phyloP scores from a whole-genome alignment of 257 asterid genomes.

The Nicotiana tabacum region DNA sequence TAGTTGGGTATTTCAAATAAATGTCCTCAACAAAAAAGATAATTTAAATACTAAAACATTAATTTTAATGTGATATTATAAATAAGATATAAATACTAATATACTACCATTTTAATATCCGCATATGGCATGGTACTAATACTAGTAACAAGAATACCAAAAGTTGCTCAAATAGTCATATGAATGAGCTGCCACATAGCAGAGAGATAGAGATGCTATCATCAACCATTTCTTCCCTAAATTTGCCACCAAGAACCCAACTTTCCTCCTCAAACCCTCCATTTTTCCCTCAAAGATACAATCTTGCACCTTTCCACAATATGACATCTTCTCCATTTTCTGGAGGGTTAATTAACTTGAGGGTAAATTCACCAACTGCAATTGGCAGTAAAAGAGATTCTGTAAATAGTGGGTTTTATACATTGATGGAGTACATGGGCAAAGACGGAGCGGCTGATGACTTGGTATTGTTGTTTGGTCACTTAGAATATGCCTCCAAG shows the following conservation, averaged over 20 bases:
- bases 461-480: constrained; percentile 54
- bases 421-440: constrained; percentile 67
- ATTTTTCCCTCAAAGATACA: constrained; percentile 22
- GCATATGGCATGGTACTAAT: too few species aligned
- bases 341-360: constrained; percentile 35
- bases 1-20: too few species aligned
- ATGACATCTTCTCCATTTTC: constrained; percentile 36
- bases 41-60: too few species aligned
- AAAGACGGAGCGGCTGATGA: constrained; percentile 66
- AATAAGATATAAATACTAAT: too few species aligned
- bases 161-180: too few species aligned
- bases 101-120: too few species aligned
- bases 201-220: constrained; percentile 49
- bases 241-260: constrained; percentile 27
- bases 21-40: too few species aligned
- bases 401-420: constrained; percentile 36
- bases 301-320: constrained; percentile 19
- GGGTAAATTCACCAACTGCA: constrained; percentile 28
- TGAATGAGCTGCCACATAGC: not conserved
- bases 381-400: constrained; percentile 2
- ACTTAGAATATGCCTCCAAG: constrained; percentile 79
- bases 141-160: too few species aligned
- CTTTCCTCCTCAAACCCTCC: constrained; percentile 23
- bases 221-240: constrained; percentile 21
- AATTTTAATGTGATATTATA: too few species aligned